Evolutionary conservation across 2,329 filamentous ascomycete genomes (phyloP).

Genomic region (Stagonosporopsis cucurbitacearum): DNA sequence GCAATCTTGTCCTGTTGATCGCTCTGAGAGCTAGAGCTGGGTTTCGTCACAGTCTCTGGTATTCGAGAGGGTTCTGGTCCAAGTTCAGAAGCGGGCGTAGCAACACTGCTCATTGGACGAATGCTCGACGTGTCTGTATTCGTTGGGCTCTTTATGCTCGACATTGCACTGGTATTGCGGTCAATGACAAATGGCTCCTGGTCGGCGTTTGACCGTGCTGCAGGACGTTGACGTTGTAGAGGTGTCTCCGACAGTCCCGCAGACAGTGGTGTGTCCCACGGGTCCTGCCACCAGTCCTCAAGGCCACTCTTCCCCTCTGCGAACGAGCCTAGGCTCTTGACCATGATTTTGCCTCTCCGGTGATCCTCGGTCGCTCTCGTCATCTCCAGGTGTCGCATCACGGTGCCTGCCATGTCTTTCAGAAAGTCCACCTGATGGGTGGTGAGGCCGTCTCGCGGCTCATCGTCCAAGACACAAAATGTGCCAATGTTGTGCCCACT

Average conservation of each 20-base stretch:
- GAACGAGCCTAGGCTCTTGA: constrained; percentile 51
- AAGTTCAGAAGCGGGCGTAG: constrained; percentile 34
- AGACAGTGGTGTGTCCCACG: constrained; percentile 32
- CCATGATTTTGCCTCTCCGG: constrained; percentile 61
- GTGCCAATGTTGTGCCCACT: constrained; percentile 65
- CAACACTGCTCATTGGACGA: constrained; percentile 25
- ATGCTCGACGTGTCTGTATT: constrained; percentile 28
- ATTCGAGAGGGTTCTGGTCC: constrained; percentile 19
- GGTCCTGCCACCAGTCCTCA: constrained; percentile 44
- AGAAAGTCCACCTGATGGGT: constrained; percentile 60
- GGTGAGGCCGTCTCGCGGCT: constrained; percentile 59
- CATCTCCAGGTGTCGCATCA: constrained; percentile 68
- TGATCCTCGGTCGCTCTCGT: constrained; percentile 60
- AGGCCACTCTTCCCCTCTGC: constrained; percentile 45
- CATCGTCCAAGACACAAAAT: constrained; percentile 65
- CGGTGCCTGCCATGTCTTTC: constrained; percentile 60
- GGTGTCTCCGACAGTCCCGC: constrained; percentile 21
- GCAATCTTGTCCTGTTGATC: constrained; percentile 33
- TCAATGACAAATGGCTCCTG: constrained; percentile 26
- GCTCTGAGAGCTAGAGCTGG: constrained; percentile 32
- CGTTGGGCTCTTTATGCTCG: constrained; percentile 27
- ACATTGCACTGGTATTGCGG: constrained; percentile 30
- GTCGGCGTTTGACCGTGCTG: constrained; percentile 20
- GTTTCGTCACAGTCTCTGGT: constrained; percentile 29
- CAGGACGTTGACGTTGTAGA: constrained; percentile 29